phyloP scores from a whole-genome alignment of 805 yeast species.

The Alloascoidea hylecoeti region DNA sequence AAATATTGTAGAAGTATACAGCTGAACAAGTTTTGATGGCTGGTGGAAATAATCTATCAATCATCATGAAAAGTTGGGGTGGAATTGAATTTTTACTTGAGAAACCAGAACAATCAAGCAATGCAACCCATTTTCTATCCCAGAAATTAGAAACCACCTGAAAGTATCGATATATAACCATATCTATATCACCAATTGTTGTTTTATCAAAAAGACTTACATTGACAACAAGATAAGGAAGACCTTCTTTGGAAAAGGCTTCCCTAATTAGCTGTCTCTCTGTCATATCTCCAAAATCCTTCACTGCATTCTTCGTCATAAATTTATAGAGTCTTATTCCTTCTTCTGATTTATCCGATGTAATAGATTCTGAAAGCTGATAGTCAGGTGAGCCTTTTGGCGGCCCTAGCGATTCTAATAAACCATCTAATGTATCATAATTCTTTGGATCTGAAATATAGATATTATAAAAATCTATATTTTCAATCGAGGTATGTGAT shows the following conservation, averaged over 20 bases:
- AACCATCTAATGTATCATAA: neutral
- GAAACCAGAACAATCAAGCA: slow-evolving; percentile 60
- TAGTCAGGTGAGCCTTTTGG: neutral
- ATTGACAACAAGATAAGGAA: slow-evolving; percentile 46
- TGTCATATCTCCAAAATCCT: slow-evolving; percentile 28
- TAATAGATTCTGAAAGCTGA: neutral
- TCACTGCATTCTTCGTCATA: slow-evolving; percentile 51
- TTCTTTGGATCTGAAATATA: neutral
- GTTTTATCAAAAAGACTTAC: slow-evolving; percentile 22
- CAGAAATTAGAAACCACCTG: slow-evolving; percentile 59
- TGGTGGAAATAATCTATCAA: slow-evolving; percentile 25
- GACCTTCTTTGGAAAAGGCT: slow-evolving; percentile 58
- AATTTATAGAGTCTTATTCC: slow-evolving; percentile 43
- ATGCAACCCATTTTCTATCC: slow-evolving; percentile 48
- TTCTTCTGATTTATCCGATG: slow-evolving; percentile 2
- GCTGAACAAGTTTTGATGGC: slow-evolving; percentile 28
- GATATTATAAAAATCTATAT: neutral
- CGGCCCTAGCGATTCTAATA: neutral
- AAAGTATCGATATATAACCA: slow-evolving; percentile 42
- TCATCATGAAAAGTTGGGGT: slow-evolving; percentile 19
- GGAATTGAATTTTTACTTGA: slow-evolving; percentile 15
- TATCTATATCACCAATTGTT: slow-evolving; percentile 26
- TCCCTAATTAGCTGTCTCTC: slow-evolving; percentile 40
- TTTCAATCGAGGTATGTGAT: neutral
- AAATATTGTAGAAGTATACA: slow-evolving; percentile 31